Evolutionary conservation across 73 alveolate genomes (phyloP).

Genomic region (Uronychia setigera): DNA sequence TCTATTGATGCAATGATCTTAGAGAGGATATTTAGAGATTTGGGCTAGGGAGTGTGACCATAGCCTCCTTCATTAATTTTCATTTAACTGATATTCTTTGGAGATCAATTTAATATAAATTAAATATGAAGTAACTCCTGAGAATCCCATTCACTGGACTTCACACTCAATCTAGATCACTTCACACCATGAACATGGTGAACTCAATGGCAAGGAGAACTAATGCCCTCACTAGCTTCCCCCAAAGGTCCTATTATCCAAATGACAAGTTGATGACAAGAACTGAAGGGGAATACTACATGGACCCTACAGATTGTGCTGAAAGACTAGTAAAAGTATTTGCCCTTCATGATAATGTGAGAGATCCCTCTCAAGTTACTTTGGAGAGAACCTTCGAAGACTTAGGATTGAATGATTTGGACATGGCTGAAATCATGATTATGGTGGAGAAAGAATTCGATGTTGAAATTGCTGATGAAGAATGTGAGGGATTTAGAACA

Average conservation of each 20-base stretch:
- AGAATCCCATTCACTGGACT: background rate
- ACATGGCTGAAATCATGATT: slow-evolving; percentile 65
- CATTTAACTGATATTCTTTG: background rate
- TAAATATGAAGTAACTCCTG: background rate
- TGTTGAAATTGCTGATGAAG: slow-evolving; percentile 76
- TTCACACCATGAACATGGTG: background rate
- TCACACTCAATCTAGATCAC: background rate
- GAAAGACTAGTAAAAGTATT: slow-evolving; percentile 61
- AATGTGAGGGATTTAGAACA: slow-evolving; percentile 71
- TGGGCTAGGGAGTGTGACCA: background rate
- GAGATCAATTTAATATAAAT: too few relatives aligned
- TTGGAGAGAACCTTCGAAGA: slow-evolving; percentile 67
- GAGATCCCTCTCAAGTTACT: slow-evolving; percentile 73
- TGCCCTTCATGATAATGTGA: slow-evolving; percentile 78
- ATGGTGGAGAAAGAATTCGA: slow-evolving; percentile 77
- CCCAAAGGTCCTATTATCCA: slow-evolving; percentile 62
- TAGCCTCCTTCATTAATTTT: background rate
- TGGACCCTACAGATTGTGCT: slow-evolving; percentile 82
- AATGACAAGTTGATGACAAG: slow-evolving; percentile 65
- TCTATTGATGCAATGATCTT: background rate
- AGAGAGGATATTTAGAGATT: background rate
- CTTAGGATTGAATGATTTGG: slow-evolving; percentile 70
- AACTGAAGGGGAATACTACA: slow-evolving; percentile 72
- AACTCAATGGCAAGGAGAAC: background rate
- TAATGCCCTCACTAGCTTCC: background rate